Percentiles rank a stretch among this genome's conserved stretches.
These are phyloP conservation scores for Ogataea wickerhamii DNA, from an alignment of 805 yeast species.

Conservation along the genomic window DNA sequence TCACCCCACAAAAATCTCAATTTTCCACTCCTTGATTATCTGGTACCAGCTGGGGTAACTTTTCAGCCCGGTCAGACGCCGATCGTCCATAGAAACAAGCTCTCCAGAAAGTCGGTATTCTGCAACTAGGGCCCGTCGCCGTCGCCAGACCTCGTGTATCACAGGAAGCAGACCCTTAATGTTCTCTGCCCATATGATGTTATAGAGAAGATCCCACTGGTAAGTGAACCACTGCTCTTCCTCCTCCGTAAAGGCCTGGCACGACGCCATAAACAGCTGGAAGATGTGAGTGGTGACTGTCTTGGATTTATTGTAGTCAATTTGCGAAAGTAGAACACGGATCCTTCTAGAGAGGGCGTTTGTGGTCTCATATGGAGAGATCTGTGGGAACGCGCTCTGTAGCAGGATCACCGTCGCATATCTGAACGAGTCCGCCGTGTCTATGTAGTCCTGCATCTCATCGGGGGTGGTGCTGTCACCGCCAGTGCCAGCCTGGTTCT, in stretches of 20 bases:
- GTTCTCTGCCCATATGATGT: slow-evolving; percentile 14
- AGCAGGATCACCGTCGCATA: slow-evolving; percentile 11
- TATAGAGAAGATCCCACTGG: slow-evolving; percentile 12
- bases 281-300: slow-evolving; percentile 14
- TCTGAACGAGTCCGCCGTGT: slow-evolving; percentile 13
- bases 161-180: slow-evolving; percentile 9
- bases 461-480: neutral
- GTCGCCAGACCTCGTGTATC: slow-evolving; percentile 17
- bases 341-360: slow-evolving; percentile 7
- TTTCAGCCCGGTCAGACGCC: slow-evolving; percentile 11
- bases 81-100: slow-evolving; percentile 5
- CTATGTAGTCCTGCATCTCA: slow-evolving; percentile 11
- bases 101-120: slow-evolving; percentile 2
- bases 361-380: slow-evolving; percentile 1
- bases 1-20: slow-evolving; percentile 15
- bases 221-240: slow-evolving; percentile 12
- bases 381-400: slow-evolving; percentile 17
- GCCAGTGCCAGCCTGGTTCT: neutral
- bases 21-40: slow-evolving; percentile 10
- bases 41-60: slow-evolving; percentile 15
- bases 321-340: slow-evolving; percentile 5
- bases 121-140: slow-evolving; percentile 5
- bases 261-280: slow-evolving; percentile 18
- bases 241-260: slow-evolving; percentile 10
- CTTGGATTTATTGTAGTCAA: slow-evolving; percentile 8